Evolutionary conservation across 2,329 filamentous ascomycete species (phyloP), one percentile per base, ranked within the genome.

Genomic region (Fusarium coffeatum): DNA sequence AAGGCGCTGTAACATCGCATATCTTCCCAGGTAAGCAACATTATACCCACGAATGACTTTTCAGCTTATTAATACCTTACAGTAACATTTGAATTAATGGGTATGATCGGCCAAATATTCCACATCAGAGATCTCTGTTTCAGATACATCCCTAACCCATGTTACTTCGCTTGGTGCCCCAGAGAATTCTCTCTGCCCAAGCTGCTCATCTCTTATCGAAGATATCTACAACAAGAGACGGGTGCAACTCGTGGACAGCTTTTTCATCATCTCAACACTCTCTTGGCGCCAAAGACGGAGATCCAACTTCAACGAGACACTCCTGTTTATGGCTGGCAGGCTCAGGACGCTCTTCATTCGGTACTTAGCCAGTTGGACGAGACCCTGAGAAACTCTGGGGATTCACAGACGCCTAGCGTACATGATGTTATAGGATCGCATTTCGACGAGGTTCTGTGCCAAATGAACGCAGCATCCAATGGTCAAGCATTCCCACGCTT

Each of bases 51-150:
- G 34, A n/a, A 37, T 37, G 34, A 3, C 10, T 10, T 8, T 2
- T 5, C 1, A 15, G 15, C 16, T 4, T 5, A 28, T 15, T 54
- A 12, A 66, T 8, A 16, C 8, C 2, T 45, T 4, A 7, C 4
- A 66, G 63, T 66, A 1, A 66, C 47, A 0, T 66, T 66, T 22
- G 61, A 66, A 5, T 55, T 66, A 2, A 66, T 66, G 15, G 61
- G 61, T 1, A 66, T 66, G 63, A 25, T 55, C 13, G 55, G 63
- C 0, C 61, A 66, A 27, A 8, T 66, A 22, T 60, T 66, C 15
- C 63, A 66, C 12, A 61, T 66, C 20, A 66, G 46, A 8, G 55
- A 66, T 11, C 55, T 66, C 8, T 66, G 61, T 40, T 66, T 66
- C 7, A 59, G 63, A 49, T 66, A 66, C 10, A 61, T 66, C 3